Evolutionary conservation across 805 yeast genomes (phyloP), one percentile per base, ranked within the genome.

Genomic region (Blastobotrys chiropterorum): DNA sequence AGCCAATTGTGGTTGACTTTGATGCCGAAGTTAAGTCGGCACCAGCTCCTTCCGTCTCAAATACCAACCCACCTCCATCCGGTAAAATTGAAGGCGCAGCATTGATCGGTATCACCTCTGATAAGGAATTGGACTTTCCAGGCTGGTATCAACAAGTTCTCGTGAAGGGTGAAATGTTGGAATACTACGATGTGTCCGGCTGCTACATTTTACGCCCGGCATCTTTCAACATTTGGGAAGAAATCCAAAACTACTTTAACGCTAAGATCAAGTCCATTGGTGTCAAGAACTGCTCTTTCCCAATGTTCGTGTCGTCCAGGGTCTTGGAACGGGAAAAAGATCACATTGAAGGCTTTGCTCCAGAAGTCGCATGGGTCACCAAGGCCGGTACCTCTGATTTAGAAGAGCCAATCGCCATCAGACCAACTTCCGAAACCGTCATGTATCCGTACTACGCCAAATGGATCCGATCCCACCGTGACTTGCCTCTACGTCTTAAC

Each of bases 321-420:
- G 99, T 95, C 19, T 77, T 94, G 64, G 98, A 95, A 74, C 89
- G 84, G 74, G 99, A 94, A 77, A 94, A 94, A 73, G 99, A 94
- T 67, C 99, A 94, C 69, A 82, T 94, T 62, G 99, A 94, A 72
- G 99, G 99, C 44, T 94, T 94, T 69, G 99, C 99, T 46, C 99
- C 99, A 21, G 99, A 94, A 73, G 99, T 94, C 52, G 99, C 99
- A 21, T 94, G 99, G 99, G 99, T 94, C 61, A 94, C 99, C 52
- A 82, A 77, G 64, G 99, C 99, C 50, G 99, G 99, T 64, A 69
- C 74, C 31, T 85, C 96, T 34, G 98, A 94, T 47, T 78, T 94
- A 62, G 99, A 95, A 52, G 99, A 94, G 75, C 98, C 96, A 63
- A 89, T 94, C 64, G 99, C 99, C 56, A 94, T 94, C 62, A 87